These are phyloP conservation scores for Chrysopogon serrulatus DNA, from an alignment of 176 grass and related monocot species.

Conservation along the genomic window DNA sequence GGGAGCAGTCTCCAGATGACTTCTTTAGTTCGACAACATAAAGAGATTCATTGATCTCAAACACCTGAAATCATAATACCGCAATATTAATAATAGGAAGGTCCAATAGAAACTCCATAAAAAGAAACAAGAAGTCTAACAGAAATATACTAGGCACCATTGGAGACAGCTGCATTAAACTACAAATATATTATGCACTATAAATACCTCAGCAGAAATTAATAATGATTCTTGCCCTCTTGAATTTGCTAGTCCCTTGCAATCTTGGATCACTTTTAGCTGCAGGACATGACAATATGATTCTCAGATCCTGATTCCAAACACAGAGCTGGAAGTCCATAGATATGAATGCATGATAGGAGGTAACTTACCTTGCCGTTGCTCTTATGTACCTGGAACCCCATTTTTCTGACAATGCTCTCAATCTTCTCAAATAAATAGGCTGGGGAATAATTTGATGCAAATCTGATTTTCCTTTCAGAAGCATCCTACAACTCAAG, in stretches of 20 bases:
- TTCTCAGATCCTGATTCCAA: constrained; percentile 2
- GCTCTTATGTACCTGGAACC: constrained; percentile 64
- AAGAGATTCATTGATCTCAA: constrained; percentile 72
- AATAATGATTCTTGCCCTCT: constrained; percentile 41
- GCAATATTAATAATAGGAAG: constrained; percentile 6
- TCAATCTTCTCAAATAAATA: constrained; percentile 89
- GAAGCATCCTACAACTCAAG: constrained; percentile 62
- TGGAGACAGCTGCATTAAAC: neutral
- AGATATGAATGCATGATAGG: neutral
- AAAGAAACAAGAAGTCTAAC: neutral
- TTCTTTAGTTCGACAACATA: constrained; percentile 82
- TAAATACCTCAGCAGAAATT: constrained; percentile 73
- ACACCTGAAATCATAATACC: constrained; percentile 51
- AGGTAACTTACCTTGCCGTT: constrained; percentile 62
- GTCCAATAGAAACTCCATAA: neutral
- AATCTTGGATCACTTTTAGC: constrained; percentile 68
- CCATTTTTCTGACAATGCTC: constrained; percentile 63
- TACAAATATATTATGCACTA: neutral
- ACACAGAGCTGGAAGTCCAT: neutral
- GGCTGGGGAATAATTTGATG: constrained; percentile 63
- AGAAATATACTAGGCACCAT: neutral
- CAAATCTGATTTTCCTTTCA: constrained; percentile 91
- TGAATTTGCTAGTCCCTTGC: constrained; percentile 40
- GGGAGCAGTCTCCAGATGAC: constrained; percentile 60
- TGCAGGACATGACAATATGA: constrained; percentile 22